phyloP scores from a whole-genome alignment of 2,329 filamentous ascomycete species.

The Calonectria hongkongensis region DNA sequence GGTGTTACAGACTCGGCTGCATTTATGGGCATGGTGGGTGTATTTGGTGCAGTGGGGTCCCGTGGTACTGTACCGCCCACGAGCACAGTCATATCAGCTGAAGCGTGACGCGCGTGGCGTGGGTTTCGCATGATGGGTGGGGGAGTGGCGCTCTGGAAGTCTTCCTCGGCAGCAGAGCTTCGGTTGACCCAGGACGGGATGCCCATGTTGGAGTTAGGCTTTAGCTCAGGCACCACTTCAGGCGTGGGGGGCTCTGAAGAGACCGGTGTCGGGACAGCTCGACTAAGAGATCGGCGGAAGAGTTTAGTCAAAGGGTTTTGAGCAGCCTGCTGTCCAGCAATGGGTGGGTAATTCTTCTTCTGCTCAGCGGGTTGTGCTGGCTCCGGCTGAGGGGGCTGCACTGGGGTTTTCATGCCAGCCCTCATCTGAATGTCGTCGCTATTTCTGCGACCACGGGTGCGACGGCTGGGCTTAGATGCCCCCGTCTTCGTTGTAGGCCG shows the following conservation, averaged over 20 bases:
- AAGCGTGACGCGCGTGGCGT: slow-evolving; percentile 56
- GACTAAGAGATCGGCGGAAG: slow-evolving; percentile 70
- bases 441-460: slow-evolving; percentile 46
- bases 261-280: slow-evolving; percentile 46
- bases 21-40: slow-evolving; percentile 42
- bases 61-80: slow-evolving; percentile 36
- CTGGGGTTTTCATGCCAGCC: slow-evolving; percentile 51
- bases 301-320: slow-evolving; percentile 69
- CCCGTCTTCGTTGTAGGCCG: slow-evolving; percentile 45
- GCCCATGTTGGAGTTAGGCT: slow-evolving; percentile 58
- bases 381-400: slow-evolving; percentile 49
- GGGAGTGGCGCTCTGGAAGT: slow-evolving; percentile 70
- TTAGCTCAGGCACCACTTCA: slow-evolving; percentile 44
- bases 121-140: slow-evolving; percentile 73
- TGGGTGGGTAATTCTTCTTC: slow-evolving; percentile 69
- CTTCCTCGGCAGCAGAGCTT: slow-evolving; percentile 62
- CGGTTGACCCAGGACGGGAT: slow-evolving; percentile 64
- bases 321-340: slow-evolving; percentile 65
- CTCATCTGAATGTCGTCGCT: slow-evolving; percentile 58
- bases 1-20: slow-evolving; percentile 38
- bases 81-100: slow-evolving; percentile 46
- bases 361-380: slow-evolving; percentile 53
- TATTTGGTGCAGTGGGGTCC: slow-evolving; percentile 45
- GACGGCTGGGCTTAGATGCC: slow-evolving; percentile 47
- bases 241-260: slow-evolving; percentile 39